These are phyloP conservation scores for Epichloe glyceriae DNA, from an alignment of 2,329 filamentous ascomycete species.

Conservation along the genomic window DNA sequence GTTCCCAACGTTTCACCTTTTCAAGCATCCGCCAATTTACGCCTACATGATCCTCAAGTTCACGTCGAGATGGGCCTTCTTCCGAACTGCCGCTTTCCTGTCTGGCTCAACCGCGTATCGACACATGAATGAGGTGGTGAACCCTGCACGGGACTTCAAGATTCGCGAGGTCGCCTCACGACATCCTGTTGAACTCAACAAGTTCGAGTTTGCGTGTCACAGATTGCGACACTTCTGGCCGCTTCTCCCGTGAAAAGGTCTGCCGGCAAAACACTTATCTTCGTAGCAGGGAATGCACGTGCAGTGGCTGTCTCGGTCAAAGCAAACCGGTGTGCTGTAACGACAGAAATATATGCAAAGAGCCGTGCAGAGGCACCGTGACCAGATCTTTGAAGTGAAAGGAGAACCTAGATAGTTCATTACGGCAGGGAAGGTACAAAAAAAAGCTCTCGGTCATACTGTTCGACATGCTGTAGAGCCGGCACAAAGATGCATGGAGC, in stretches of 20 bases:
- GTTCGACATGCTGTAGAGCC: no score
- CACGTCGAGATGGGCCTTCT: conserved; percentile 28
- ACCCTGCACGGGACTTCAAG: conserved; percentile 27
- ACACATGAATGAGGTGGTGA: conserved; percentile 28
- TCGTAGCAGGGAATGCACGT: no score
- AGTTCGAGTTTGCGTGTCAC: conserved; percentile 18
- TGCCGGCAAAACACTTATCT: no score
- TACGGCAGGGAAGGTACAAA: no score
- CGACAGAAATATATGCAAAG: no score
- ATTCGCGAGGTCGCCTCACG: conserved; percentile 22
- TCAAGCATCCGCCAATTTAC: conserved; percentile 18
- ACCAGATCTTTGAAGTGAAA: no score
- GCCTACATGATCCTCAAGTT: conserved; percentile 31
- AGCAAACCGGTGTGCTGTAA: no score
- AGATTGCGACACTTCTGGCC: conserved; percentile 20
- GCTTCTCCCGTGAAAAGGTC: conserved; percentile 16
- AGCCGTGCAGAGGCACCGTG: no score
- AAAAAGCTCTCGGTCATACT: no score
- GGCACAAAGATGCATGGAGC: no score
- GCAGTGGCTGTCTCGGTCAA: no score
- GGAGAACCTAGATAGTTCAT: no score
- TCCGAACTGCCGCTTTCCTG: conserved; percentile 20
- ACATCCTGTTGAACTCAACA: conserved; percentile 20
- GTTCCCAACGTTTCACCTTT: conserved; percentile 13
- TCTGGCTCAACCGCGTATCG: conserved; percentile 13